Evolutionary conservation across 2,329 filamentous ascomycete genomes (phyloP).

Genomic region (Mycogone perniciosa): DNA sequence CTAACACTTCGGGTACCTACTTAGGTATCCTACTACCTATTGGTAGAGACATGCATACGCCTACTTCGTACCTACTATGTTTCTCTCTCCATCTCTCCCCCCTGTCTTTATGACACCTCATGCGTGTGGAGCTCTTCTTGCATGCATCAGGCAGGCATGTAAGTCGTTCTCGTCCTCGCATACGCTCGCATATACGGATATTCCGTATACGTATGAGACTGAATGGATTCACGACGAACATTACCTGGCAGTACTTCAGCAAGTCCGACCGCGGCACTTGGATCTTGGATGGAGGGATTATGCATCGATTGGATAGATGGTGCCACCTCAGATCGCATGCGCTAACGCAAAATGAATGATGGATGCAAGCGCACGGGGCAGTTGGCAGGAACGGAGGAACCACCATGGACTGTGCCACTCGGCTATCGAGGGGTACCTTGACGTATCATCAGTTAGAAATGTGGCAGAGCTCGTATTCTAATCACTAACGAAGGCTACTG

Average conservation of each 20-base stretch:
- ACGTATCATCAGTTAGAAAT: background rate
- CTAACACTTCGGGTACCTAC: background rate
- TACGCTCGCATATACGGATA: too few relatives aligned
- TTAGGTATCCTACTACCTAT: background rate
- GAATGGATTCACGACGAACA: background rate
- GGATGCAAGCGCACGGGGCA: background rate
- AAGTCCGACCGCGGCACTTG: background rate
- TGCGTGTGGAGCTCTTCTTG: too few relatives aligned
- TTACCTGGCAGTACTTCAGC: background rate
- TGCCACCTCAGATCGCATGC: conserved; percentile 8
- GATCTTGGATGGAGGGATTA: background rate
- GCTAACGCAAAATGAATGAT: conserved; percentile 4
- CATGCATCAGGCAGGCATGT: too few relatives aligned
- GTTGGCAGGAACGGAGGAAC: background rate
- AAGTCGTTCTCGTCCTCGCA: too few relatives aligned
- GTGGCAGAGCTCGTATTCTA: fast-evolving
- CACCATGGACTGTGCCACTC: background rate
- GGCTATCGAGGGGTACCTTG: background rate
- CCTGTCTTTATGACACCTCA: too few relatives aligned
- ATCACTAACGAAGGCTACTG: conserved; percentile 4
- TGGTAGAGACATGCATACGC: background rate
- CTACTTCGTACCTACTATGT: background rate
- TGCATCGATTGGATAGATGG: conserved; percentile 2
- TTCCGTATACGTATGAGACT: background rate
- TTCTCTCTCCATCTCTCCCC: too few relatives aligned